Conservation (phyloP, 192 early-diverging fungal species). For the Helicostylum pulchrum region DNA sequence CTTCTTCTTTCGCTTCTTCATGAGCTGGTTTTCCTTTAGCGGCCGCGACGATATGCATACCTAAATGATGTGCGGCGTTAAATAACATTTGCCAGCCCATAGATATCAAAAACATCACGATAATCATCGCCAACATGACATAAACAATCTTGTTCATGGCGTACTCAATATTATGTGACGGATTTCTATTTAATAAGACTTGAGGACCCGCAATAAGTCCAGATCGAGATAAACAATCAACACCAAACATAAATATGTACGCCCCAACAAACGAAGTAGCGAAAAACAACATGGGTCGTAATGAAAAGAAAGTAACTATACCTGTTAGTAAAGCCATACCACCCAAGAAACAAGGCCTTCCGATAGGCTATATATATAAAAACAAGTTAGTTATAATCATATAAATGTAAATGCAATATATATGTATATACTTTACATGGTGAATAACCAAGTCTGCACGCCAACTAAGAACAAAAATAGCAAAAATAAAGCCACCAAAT, state of each 20-base stretch:
- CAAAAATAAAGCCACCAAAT: constrained; percentile 31
- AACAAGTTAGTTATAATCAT: no score
- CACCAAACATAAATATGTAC: constrained; percentile 14
- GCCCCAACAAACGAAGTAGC: constrained; percentile 16
- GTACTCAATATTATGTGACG: background rate
- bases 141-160: background rate
- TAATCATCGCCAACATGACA: constrained; percentile 15
- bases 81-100: constrained; percentile 10
- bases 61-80: background rate
- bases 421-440: background rate
- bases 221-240: constrained; percentile 20
- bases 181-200: constrained; percentile 15
- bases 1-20: no score
- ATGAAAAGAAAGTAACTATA: constrained; percentile 7
- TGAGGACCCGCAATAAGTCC: constrained; percentile 16
- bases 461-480: constrained; percentile 29
- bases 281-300: constrained; percentile 12
- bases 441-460: constrained; percentile 27
- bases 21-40: no score
- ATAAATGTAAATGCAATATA: no score
- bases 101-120: constrained; percentile 21
- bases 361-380: background rate
- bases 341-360: constrained; percentile 11
- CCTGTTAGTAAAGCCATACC: constrained; percentile 8
- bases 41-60: no score